These are phyloP conservation scores for Ogataea philodendri DNA, from an alignment of 805 yeast species.

Conservation along the genomic window DNA sequence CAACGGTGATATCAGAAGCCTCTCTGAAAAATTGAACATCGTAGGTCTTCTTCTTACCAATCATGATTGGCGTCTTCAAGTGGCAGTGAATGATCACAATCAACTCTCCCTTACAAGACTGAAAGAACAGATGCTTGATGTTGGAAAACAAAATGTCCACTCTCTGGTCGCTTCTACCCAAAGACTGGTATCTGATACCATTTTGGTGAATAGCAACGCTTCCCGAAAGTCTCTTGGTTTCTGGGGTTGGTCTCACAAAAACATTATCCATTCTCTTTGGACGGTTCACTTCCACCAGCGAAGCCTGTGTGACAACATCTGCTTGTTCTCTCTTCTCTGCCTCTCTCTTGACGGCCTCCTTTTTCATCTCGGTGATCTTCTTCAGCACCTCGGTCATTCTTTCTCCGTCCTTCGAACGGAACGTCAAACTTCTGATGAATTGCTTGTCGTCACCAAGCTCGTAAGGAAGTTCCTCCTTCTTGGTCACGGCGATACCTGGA, in stretches of 20 bases:
- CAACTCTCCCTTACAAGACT: slow-evolving; percentile 92
- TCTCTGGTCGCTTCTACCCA: slow-evolving; percentile 77
- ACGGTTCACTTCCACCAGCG: slow-evolving; percentile 77
- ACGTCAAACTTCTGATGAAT: slow-evolving; percentile 80
- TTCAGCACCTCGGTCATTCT: slow-evolving; percentile 87
- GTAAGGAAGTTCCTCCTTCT: slow-evolving; percentile 81
- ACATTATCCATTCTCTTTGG: slow-evolving; percentile 85
- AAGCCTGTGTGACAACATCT: slow-evolving; percentile 92
- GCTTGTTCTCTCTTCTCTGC: slow-evolving; percentile 88
- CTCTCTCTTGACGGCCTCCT: slow-evolving; percentile 86
- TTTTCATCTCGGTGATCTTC: slow-evolving; percentile 88
- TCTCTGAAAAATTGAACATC: slow-evolving; percentile 97
- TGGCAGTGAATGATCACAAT: slow-evolving; percentile 91
- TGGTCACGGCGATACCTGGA: slow-evolving; percentile 70
- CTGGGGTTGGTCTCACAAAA: slow-evolving; percentile 93
- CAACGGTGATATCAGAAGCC: slow-evolving; percentile 93
- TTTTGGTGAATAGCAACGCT: slow-evolving; percentile 88
- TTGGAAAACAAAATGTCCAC: slow-evolving; percentile 87
- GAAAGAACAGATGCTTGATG: slow-evolving; percentile 91
- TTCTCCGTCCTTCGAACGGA: slow-evolving; percentile 87
- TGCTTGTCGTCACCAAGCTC: slow-evolving; percentile 85
- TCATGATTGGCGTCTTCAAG: slow-evolving; percentile 86
- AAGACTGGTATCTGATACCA: slow-evolving; percentile 91
- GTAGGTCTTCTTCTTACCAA: slow-evolving; percentile 92
- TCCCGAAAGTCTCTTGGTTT: slow-evolving; percentile 94